Evolutionary conservation across 208 protist genomes (phyloP).

Genomic region (Novymonas esmeraldas): DNA sequence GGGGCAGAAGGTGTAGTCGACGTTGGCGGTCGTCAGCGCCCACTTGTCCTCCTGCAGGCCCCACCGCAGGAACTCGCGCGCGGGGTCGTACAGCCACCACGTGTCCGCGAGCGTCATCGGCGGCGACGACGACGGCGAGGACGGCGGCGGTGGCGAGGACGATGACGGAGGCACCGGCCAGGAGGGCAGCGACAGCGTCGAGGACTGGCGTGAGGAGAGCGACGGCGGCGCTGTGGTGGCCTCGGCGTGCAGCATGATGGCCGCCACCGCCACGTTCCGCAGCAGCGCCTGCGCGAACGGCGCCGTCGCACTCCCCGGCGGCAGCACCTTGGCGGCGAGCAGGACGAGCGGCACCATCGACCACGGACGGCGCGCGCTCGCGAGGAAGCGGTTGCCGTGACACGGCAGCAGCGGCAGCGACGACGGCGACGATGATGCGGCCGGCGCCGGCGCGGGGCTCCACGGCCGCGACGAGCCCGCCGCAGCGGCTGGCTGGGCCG

Average conservation of each 20-base stretch:
- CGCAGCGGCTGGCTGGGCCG: not conserved
- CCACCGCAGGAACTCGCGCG: slow-evolving; percentile 42
- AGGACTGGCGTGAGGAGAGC: not conserved
- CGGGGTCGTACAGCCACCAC: slow-evolving; percentile 64
- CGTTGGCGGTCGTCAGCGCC: slow-evolving; percentile 42
- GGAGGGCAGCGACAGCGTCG: not conserved
- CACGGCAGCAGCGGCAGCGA: slow-evolving; percentile 5
- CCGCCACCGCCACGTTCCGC: slow-evolving; percentile 44
- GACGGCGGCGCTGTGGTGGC: not conserved
- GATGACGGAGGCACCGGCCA: not conserved
- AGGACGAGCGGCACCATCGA: slow-evolving; percentile 50
- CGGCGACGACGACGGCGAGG: not conserved
- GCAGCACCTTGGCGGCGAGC: slow-evolving; percentile 38
- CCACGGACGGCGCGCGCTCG: slow-evolving; percentile 46
- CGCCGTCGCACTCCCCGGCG: slow-evolving; percentile 16
- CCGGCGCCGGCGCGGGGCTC: not conserved
- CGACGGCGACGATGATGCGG: not conserved
- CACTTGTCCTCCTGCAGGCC: slow-evolving; percentile 33
- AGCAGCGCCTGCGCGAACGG: slow-evolving; percentile 45
- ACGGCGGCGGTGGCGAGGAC: not conserved
- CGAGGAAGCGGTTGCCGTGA: slow-evolving; percentile 45
- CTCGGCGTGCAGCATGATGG: slow-evolving; percentile 19
- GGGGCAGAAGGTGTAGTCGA: slow-evolving; percentile 30
- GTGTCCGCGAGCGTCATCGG: slow-evolving; percentile 20
- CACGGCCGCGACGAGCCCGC: not conserved